Base-by-base conservation (phyloP, 352 stramenopile genomes). In the Phytopythium mirpurense region DNA sequence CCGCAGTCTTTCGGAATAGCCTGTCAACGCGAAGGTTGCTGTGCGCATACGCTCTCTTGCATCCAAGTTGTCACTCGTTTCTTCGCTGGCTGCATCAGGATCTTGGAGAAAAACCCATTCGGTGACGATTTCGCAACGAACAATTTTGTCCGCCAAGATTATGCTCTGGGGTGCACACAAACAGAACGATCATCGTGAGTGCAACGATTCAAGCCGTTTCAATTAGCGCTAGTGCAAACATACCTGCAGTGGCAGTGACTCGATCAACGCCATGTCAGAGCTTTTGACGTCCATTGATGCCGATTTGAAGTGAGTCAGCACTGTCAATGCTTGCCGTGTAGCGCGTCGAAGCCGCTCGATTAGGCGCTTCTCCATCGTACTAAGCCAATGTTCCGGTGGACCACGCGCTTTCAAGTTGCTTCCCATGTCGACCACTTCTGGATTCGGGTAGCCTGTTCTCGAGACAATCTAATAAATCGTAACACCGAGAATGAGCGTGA, bases 351-450 rank as follows among this genome's bases (percentile, higher is more conserved):
- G 53, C 53, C 81, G 72, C 45, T 90, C 78, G 1, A 60, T 55
- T 2, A 91, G 59, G 2, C 81, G 67, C 21, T 77, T 85, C 14
- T 91, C 74, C 18, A 89, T 43, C 4, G 75, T 59, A 32, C 61
- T 59, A 1, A 91, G 63, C 81, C 81, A 91, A 16, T 88, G 72
- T 36, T 91, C 81, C 3, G 76, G 66, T 23, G 78, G 74, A 0
- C 81, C 81, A 24, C 81, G 65, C 10, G 78, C 81, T 55, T 91
- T 91, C 2, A 91, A 43, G 40, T 89, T 89, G 41, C 74, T 89
- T 0, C 81, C 81, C 72, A 91, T 84, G 0, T 54, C 26, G 14
- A 91, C 81, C 1, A 60, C 62, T 50, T 91, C 81, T 0, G 45
- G 43, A 19, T 63, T 51, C 5, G 69, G 70, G 27, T 74, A 70